These are phyloP conservation scores for Daldinia eschscholtzii DNA, from an alignment of 2,329 filamentous ascomycete species.

Conservation along the genomic window DNA sequence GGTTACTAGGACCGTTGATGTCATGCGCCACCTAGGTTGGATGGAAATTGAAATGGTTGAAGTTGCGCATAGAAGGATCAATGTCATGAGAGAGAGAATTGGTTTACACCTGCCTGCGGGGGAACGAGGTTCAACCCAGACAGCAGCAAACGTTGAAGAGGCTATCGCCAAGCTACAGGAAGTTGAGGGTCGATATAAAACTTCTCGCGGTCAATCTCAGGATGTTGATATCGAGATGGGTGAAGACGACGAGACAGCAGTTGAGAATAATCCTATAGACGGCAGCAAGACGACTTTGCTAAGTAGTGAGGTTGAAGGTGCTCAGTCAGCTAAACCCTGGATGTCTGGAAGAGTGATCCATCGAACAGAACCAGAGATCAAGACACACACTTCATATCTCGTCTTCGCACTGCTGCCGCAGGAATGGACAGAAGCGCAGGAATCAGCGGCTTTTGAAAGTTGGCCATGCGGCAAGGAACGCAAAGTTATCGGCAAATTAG, in stretches of 20 bases:
- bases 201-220: conserved; percentile 65
- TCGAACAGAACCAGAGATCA: conserved; percentile 86
- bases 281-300: conserved; percentile 47
- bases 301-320: conserved; percentile 44
- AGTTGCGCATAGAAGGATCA: conserved; percentile 81
- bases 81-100: conserved; percentile 84
- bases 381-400: conserved; percentile 97
- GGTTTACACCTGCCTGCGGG: conserved; percentile 71
- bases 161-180: conserved; percentile 79
- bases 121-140: conserved; percentile 78
- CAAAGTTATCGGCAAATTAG: conserved; percentile 65
- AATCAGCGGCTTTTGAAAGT: conserved; percentile 72
- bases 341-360: conserved; percentile 83
- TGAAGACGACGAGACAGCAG: conserved; percentile 49
- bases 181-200: conserved; percentile 76
- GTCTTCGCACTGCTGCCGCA: conserved; percentile 92
- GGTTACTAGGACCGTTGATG: conserved; percentile 85
- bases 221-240: conserved; percentile 58
- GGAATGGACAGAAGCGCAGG: conserved; percentile 86
- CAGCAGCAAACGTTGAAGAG: conserved; percentile 81
- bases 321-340: conserved; percentile 67
- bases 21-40: conserved; percentile 86
- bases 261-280: conserved; percentile 50
- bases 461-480: conserved; percentile 72
- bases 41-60: conserved; percentile 94